Evolutionary conservation across 805 yeast species (phyloP), one percentile per base, ranked within the genome.

Genomic region (Blastobotrys parvus): DNA sequence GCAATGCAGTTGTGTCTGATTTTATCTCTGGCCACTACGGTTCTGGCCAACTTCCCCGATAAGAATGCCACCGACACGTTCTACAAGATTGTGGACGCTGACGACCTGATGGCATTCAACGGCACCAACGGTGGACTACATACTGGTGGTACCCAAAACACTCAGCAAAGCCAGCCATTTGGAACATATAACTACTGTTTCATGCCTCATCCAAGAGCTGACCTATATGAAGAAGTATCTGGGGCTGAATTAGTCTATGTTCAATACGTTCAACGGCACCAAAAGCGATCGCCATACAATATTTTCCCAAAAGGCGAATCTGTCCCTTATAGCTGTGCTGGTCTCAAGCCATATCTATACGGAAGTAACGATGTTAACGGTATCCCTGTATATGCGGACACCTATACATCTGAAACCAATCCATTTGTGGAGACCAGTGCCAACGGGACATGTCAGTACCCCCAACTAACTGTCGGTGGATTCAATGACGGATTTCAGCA

Each of bases 221-320:
- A 55, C 23, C 49, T 51, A 17, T 67, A 61, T 44, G 54, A 53
- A 25, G 32, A 34, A 3, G 21, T 53, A 22, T 43, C 46, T 1
- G 40, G 31, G 34, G 50, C 40, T n/a, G 41, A 47, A 11, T 41
- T 68, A 35, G 50, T 56, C 11, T 67, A 65, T 41, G 68, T 68
- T 19, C 71, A 69, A 44, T 48, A 65, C 37, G 56, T 68, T 19
- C 74, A 69, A 47, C 63, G 73, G 27, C 73, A 69, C 47, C 73
- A 69, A 46, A 66, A 65, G 45, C 60, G 74, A 46, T 65, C 73
- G 1, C 63, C 71, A 16, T 69, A 69, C 49, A 68, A 69, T 46
- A 44, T 59, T 23, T 56, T 63, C 27, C 68, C 70, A 30, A 50
- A 55, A 32, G 67, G 58, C 44, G 53, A 52, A 33, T 35, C 27